These are phyloP conservation scores for Collariella sp. DNA, from an alignment of 495 filamentous ascomycete species.

Conservation along the genomic window DNA sequence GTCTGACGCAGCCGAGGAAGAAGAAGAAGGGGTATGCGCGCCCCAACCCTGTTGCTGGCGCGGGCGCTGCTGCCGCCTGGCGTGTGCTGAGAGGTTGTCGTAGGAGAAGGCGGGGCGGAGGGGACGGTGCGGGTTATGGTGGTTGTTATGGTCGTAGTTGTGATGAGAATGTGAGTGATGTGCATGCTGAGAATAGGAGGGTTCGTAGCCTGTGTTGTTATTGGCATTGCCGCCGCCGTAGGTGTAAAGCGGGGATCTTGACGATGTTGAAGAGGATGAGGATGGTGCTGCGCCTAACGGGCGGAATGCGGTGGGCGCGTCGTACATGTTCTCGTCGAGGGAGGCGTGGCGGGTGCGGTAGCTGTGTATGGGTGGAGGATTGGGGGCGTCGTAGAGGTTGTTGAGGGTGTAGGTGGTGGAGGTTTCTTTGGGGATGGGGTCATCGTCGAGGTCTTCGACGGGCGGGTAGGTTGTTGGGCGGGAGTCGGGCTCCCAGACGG, in stretches of 20 bases:
- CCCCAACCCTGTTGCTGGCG: constrained; percentile 1
- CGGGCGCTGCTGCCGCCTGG: too few species aligned
- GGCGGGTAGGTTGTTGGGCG: constrained; percentile 11
- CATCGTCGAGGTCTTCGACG: background rate
- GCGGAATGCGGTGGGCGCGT: background rate
- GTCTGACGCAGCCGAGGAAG: background rate
- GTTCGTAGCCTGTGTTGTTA: background rate
- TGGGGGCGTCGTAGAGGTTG: background rate
- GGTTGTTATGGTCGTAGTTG: background rate
- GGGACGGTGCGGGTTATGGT: background rate
- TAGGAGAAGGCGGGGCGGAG: constrained; percentile 9
- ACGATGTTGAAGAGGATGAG: background rate
- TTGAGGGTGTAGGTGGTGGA: background rate
- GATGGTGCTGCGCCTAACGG: background rate
- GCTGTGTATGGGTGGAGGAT: background rate
- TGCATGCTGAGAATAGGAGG: too few species aligned
- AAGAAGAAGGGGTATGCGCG: too few species aligned
- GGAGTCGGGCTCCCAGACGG: constrained; percentile 42
- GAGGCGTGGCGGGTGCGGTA: constrained; percentile 14
- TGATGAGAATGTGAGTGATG: too few species aligned
- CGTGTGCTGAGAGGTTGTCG: constrained; percentile 6
- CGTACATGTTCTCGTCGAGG: constrained; percentile 13
- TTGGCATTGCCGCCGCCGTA: background rate
- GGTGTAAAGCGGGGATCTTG: too few species aligned
- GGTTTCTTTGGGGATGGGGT: background rate